phyloP scores from a whole-genome alignment of 805 yeast genomes.

The Kodamaea laetipori region DNA sequence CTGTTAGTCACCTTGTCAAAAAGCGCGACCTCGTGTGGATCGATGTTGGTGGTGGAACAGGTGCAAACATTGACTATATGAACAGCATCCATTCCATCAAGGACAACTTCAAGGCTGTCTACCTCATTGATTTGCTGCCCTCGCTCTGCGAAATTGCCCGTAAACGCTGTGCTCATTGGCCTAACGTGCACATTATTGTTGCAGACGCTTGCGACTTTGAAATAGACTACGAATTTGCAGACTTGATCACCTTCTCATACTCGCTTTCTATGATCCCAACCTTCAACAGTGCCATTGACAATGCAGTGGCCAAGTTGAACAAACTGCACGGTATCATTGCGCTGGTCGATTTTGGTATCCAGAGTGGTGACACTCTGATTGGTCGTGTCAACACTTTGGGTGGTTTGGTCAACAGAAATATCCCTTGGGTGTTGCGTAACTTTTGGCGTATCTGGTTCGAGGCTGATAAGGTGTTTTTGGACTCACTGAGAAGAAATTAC shows the following conservation, averaged over 20 bases:
- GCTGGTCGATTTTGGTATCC: slow-evolving; percentile 81
- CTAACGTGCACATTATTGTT: slow-evolving; percentile 65
- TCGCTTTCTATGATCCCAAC: slow-evolving; percentile 85
- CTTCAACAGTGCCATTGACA: slow-evolving; percentile 76
- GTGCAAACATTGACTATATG: slow-evolving; percentile 80
- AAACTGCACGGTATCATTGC: slow-evolving; percentile 62
- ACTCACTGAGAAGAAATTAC: slow-evolving; percentile 79
- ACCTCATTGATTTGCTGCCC: slow-evolving; percentile 75
- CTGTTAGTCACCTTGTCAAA: slow-evolving; percentile 54
- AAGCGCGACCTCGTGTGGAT: slow-evolving; percentile 61
- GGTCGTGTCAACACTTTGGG: slow-evolving; percentile 77
- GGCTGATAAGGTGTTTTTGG: slow-evolving; percentile 76
- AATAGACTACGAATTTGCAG: slow-evolving; percentile 53
- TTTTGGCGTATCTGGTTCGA: slow-evolving; percentile 91
- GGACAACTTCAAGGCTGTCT: slow-evolving; percentile 60
- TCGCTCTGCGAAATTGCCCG: slow-evolving; percentile 74
- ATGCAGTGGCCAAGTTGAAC: slow-evolving; percentile 54
- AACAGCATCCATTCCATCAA: slow-evolving; percentile 51
- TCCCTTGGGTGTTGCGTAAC: slow-evolving; percentile 74
- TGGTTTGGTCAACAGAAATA: slow-evolving; percentile 69
- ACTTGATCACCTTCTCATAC: slow-evolving; percentile 75
- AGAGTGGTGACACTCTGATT: slow-evolving; percentile 59
- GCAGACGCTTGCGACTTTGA: slow-evolving; percentile 76
- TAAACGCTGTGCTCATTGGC: slow-evolving; percentile 51
- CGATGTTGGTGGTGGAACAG: slow-evolving; percentile 88